Evolutionary conservation across 345 rosid genomes (phyloP).

Genomic region (Tarenaya hassleriana): DNA sequence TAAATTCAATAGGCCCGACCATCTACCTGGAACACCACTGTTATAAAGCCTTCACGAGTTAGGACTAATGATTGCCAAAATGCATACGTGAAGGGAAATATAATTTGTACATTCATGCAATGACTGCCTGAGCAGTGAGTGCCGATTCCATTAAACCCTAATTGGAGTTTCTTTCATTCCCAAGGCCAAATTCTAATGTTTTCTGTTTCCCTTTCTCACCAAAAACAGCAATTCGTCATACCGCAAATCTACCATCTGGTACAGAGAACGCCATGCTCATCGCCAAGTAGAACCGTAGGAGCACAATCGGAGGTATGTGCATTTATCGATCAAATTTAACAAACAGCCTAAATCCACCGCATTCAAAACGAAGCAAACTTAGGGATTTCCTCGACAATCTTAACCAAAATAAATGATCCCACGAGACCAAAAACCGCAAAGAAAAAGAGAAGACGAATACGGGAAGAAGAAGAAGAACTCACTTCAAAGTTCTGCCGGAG

Average conservation of each 20-base stretch:
- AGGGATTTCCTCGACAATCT: slow-evolving; percentile 6
- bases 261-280: not conserved
- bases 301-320: not conserved
- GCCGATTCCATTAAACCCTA: slow-evolving; percentile 17
- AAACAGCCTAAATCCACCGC: slow-evolving; percentile 6
- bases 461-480: slow-evolving; percentile 16
- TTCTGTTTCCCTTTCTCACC: slow-evolving; percentile 3
- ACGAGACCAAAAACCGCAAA: slow-evolving; percentile 3
- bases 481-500: slow-evolving; percentile 50
- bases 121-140: too few species aligned
- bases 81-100: not conserved
- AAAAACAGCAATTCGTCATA: slow-evolving; percentile 4
- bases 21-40: too few species aligned
- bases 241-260: not conserved
- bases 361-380: slow-evolving; percentile 5
- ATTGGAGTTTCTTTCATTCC: not conserved
- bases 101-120: not conserved
- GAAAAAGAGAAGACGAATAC: slow-evolving; percentile 2
- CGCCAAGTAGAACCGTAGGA: not conserved
- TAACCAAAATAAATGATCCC: not conserved
- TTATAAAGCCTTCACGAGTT: too few species aligned
- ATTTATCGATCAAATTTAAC: slow-evolving; percentile 3
- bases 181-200: not conserved
- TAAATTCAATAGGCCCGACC: slow-evolving; percentile 11
- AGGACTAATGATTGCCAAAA: slow-evolving; percentile 1